Evolutionary conservation across 495 filamentous ascomycete species (phyloP), one percentile per base, ranked within the genome.

Genomic region (Choiromyces venosus): DNA sequence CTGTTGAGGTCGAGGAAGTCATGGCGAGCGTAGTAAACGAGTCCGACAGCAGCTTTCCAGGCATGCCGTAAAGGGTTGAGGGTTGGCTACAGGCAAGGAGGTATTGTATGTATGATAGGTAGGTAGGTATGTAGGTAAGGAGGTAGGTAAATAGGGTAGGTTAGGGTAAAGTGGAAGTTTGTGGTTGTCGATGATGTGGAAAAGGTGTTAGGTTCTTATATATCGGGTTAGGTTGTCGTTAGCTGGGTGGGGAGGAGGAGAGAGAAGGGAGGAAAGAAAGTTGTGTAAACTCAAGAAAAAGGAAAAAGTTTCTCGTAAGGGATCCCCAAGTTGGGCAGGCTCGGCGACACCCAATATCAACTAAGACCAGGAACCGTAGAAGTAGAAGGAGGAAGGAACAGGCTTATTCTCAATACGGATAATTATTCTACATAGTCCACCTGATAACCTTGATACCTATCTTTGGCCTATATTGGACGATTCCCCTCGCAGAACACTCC

Each of bases 1-100:
- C 25, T 56, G 75, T 68, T 68, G 70, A 70, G 18, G 29, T n/a
- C 40, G 66, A 68, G 40, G 73, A 67, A 39, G 74, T 44, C 76
- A 78, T 70, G 19, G 77, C 65, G 67, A 75, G 77, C 38, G 69
- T 69, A 33, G 44, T 75, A 36, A 77, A 52, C 52, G 76, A 73
- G 38, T 61, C 35, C 37, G 74, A 67, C n/a, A 79, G 76, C 39
- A 79, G 76, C 77, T 79, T 79, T 66, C 76, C 77, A 73, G 77
- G 77, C 76, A 79, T 79, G 39, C 44, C 73, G 70, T 42, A 56
- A 39, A 37, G 46, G 35, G 52, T 61, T 16, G 25, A 37, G 37
- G 65, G 37, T 61, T 64, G 72, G 39, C 39, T 25, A 21, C 66
- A 38, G 40, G 25, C 16, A 66, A 72, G 21, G 29, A 12, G 12